Base-by-base conservation (phyloP, 306 rosid species). In the Chamaecrista fasciculata region DNA sequence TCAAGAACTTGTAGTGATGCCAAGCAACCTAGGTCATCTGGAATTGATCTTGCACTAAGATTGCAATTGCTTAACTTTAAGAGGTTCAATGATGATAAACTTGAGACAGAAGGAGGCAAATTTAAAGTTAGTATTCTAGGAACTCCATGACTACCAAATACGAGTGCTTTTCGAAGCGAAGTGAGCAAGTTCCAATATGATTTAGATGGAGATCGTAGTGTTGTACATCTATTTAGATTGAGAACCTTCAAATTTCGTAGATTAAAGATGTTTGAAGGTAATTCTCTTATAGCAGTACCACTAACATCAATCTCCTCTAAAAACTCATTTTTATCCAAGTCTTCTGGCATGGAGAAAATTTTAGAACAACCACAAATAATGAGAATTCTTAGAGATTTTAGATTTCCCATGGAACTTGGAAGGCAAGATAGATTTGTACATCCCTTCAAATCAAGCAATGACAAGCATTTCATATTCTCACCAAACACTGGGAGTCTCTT, bases 401-500 rank as follows among this genome's bases (percentile, higher is more conserved):
- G 16, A 37, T 15, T n/a, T 18, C 0, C 0, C 3, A 66, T 48
- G 44, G 44, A 34, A 31, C 11, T 31, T 11, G 60, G 71, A 53
- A 69, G 62, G 6, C 26, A 36, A 5, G 12, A 7, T n/a, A 69
- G 37, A 0, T n/a, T 56, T 23, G 52, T 53, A 40, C 52, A 52
- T 16, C 39, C 42, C 11, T 18, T 5, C 2, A 58, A 46, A 20
- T 8, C 10, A 20, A 58, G 67, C 4, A 3, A 16, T 4, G 37
- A 43, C 51, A 70, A 53, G 14, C 1, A 0, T 14, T 34, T 12
- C 75, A 58, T 70, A 7, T 19, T 29, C 14, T 2, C 6, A 0
- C 67, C 67, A 8, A 70, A 29, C 8, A 57, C 75, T 4, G 67
- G 25, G 26, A 55, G 37, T 3, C 26, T 55, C 14, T 25, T 55